phyloP scores from a whole-genome alignment of 441 rosid species.

The Biscutella auriculata region DNA sequence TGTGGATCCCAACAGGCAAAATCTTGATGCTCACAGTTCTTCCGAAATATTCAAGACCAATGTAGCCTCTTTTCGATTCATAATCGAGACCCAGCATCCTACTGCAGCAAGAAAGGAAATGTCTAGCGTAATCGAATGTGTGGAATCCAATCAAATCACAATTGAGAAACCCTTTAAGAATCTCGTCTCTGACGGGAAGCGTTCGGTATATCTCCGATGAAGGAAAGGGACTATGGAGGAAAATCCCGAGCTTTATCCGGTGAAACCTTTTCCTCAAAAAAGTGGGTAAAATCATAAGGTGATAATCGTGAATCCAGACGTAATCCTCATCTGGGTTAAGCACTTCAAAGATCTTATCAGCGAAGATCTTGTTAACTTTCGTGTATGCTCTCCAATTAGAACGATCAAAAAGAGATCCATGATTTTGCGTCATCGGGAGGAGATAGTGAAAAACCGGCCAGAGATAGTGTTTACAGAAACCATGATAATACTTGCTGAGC shows the following conservation, averaged over 20 bases:
- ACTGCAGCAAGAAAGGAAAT: conserved; percentile 17
- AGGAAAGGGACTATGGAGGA: conserved; percentile 15
- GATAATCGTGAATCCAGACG: conserved; percentile 18
- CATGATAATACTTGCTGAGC: conserved; percentile 51
- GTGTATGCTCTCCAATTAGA: conserved; percentile 55
- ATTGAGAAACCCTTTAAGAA: conserved; percentile 4
- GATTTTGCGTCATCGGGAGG: conserved; percentile 40
- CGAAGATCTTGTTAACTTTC: conserved; percentile 48
- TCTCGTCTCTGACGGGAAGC: conserved; percentile 11
- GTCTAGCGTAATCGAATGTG: conserved; percentile 66
- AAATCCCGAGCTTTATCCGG: conserved; percentile 12
- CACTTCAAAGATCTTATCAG: conserved; percentile 37
- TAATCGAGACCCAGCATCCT: conserved; percentile 19
- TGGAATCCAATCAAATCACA: conserved; percentile 17
- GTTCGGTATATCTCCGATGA: conserved; percentile 16
- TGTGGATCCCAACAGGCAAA: conserved; percentile 13
- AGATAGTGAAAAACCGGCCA: conserved; percentile 80
- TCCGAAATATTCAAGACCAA: conserved; percentile 15
- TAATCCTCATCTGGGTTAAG: conserved; percentile 16
- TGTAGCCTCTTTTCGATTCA: conserved; percentile 7
- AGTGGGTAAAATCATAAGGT: conserved; percentile 17
- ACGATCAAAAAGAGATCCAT: conserved; percentile 44
- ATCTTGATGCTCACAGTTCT: conserved; percentile 12
- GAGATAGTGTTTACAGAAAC: conserved; percentile 75
- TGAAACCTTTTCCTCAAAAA: conserved; percentile 14